Base-by-base conservation (phyloP, 140 eudicot species). In the Senecio squalidus region DNA sequence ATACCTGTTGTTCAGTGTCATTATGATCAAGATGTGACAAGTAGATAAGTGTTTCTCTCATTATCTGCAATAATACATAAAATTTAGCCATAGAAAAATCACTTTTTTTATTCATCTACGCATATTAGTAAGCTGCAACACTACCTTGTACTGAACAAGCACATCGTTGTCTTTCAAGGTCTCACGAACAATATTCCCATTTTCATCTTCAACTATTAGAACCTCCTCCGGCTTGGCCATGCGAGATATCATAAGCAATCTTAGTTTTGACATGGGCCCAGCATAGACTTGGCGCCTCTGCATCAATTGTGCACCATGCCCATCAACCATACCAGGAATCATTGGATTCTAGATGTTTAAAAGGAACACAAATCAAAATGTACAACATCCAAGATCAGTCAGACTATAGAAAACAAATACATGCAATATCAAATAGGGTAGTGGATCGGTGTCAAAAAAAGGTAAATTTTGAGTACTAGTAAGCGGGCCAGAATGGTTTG, bases 211-310 rank as follows among this genome's bases (percentile, higher is more conserved):
- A 43, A 93, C 96, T 63, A 93, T 93, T 14, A 93, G 66, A 71
- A 93, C 99, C 55, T 93, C 99, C 75, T 93, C 99, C 14, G 96
- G 99, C 76, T 93, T 93, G 17, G 96, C 96, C 99, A 93, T 93
- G 56, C 99, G 98, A 50, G 86, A 83, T 40, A 92, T 84, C 98
- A 92, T 92, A 58, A 92, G 80, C 50, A 75, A 44, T 55, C 98
- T 82, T 76, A 92, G 58, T 66, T 84, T 92, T 8, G 98, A 92
- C 98, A 92, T 81, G 14, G 98, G 76, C 29, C 64, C 88, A 16
- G 89, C 75, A 75, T 84, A 92, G 34, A 92, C 89, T 64, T 93
- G 96, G 6, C 96, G 74, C 34, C 96, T 77, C 55, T 93, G 96
- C 72, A 73, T 45, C 56, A 92, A 74, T 65, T 84, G 92, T 51